Base-by-base conservation (phyloP, 2,329 filamentous ascomycete genomes). In the Cadophora malorum region DNA sequence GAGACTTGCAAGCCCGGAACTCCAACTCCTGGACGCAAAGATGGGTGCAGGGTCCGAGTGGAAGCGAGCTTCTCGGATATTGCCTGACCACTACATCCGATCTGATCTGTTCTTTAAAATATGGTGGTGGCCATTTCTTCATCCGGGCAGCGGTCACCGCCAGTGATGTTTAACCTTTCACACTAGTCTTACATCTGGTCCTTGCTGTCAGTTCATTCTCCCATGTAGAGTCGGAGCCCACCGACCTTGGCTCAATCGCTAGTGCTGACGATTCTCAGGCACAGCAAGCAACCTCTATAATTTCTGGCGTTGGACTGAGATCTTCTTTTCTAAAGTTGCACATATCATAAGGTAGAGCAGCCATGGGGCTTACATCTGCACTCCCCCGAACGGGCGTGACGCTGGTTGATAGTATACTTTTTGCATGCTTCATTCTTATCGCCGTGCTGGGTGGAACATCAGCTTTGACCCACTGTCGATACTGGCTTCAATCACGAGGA, bases 391-490 rank as follows among this genome's bases (percentile, higher is more conserved):
- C 60, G 19, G 65, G 65, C 8, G 41, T 63, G 14, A 25, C 16
- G 9, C 19, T 45, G 6, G n/a, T 67, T 28, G 60, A 67, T 35
- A n/a, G 45, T 5, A 19, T 61, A 4, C 7, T 67, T 12, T 38
- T 35, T n/a, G 52, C 47, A 4, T 14, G 58, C 38, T 49, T 61
- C 41, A 14, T 33, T 14, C 16, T 65, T n/a, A 7, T 45, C 7
- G 28, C 25, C 16, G 5, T 69, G n/a, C 28, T 67, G 7, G n/a
- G 60, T 14, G 38, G 33, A 3, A 71, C 69, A 49, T 58, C 56
- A 25, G 35, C 67, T 19, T 71, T 69, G 55, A 71, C 67, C 23
- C 62, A 69, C 49, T 62, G 56, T 64, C 58, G 69, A 63, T 71
- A 60, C 41, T 71, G 64, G 64, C 47, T 71, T 6, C 67, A 67